Percentiles rank a stretch among this genome's conserved stretches.
Evolutionary conservation across 225 moss, liverwort and hornwort species (phyloP).

Genomic region (Polytrichum commune): DNA sequence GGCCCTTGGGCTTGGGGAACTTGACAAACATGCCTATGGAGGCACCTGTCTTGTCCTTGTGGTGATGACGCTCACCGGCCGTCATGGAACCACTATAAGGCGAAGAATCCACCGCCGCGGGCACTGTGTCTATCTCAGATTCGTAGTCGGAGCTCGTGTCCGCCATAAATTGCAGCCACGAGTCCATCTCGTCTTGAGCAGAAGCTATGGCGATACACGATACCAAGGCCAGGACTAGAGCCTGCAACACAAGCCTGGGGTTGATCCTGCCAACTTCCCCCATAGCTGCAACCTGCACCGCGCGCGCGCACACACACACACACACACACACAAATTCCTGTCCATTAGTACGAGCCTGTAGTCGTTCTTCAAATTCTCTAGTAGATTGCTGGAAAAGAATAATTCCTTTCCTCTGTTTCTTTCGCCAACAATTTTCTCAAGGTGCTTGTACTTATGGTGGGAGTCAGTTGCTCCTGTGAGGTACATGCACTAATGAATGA

Average conservation of each 20-base stretch:
- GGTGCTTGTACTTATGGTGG: too few species aligned
- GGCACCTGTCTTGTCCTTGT: conserved; percentile 1
- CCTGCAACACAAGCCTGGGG: too few species aligned
- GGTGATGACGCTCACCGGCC: neutral
- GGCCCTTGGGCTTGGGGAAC: conserved; percentile 40
- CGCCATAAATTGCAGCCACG: conserved; percentile 36
- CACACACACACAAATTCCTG: too few species aligned
- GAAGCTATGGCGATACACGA: neutral
- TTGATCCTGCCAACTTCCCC: neutral
- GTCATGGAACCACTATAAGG: neutral
- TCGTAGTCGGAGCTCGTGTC: conserved; percentile 28
- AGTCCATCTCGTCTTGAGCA: conserved; percentile 21
- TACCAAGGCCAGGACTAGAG: too few species aligned
- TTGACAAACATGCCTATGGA: conserved; percentile 20
- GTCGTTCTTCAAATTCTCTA: too few species aligned
- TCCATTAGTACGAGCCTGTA: too few species aligned
- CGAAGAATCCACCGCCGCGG: conserved; percentile 5
- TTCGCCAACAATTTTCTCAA: too few species aligned
- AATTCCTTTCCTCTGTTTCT: too few species aligned
- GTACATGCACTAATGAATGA: too few species aligned
- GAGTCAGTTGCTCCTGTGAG: too few species aligned
- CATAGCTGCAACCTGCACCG: conserved; percentile 19
- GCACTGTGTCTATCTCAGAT: neutral
- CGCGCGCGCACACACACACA: too few species aligned
- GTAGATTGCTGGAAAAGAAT: too few species aligned